Evolutionary conservation across 2,329 filamentous ascomycete genomes (phyloP), one percentile per base, ranked within the genome.

Genomic region (Tolypocladium endophyticum): DNA sequence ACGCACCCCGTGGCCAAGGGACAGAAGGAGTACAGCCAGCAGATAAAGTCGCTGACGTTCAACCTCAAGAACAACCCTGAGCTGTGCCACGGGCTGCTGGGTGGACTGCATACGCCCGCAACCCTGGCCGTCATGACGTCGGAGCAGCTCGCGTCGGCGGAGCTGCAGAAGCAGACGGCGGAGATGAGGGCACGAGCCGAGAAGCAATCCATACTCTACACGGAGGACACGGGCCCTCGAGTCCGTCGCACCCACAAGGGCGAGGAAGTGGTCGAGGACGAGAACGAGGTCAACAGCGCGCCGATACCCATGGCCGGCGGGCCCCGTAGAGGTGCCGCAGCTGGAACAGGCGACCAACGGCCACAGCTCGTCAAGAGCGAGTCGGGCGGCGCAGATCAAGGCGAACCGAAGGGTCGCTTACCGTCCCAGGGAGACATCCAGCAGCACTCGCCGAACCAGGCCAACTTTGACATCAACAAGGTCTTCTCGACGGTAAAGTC

Each of bases 221-320:
- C 90, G 18, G 84, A 89, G 25, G 85, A 89, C 23, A 72, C 72
- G 1, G 81, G 84, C 56, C 91, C 92, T 4, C 86, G 92, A 3
- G 87, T 97, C 60, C 84, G 92, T 67, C 86, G 90, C 65, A 97
- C 93, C 2, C 93, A 97, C 77, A 97, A 97, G 73, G 94, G 94
- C 16, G 92, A 97, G 61, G 94, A 97, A 70, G 74, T 96, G 20
- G 82, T 97, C 20, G 92, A 93, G 62, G 86, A 88, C 54, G 90
- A 95, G 39, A 79, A 75, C n/a, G 71, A 74, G 43, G 61, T 73
- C n/a, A 69, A 67, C 41, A 72, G 76, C 30, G 68, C 70, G n/a
- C 71, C 71, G 11, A 66, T 70, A 23, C 72, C 73, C 30, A 62
- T 43, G 33, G 59, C 63, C 12, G 65, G 61, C 18, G 65, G 64